Percentiles rank a stretch among this genome's conserved stretches.
Evolutionary conservation across 208 protist genomes (phyloP).

Genomic region (Crithidia brevicula): DNA sequence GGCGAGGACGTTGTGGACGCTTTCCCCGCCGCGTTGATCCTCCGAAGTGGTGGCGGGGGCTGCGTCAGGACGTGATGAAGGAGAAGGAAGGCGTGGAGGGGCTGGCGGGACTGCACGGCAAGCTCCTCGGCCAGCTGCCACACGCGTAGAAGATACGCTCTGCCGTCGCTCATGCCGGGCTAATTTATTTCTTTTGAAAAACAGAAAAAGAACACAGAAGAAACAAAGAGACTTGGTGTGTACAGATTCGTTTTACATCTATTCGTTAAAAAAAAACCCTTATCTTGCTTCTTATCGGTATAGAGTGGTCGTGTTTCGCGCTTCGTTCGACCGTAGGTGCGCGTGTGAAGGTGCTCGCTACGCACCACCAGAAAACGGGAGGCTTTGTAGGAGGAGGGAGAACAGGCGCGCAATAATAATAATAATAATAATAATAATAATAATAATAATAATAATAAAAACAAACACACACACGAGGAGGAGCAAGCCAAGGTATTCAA

Average conservation of each 20-base stretch:
- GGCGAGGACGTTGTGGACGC: background rate
- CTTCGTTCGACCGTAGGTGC: too few species aligned
- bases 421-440: constrained; percentile 26
- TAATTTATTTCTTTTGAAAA: too few species aligned
- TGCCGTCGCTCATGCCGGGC: constrained; percentile 15
- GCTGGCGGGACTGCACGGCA: constrained; percentile 37
- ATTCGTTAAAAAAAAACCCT: background rate
- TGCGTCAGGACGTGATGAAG: constrained; percentile 34
- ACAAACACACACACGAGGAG: too few species aligned
- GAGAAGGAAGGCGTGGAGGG: constrained; percentile 52
- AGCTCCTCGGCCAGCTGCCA: constrained; percentile 58
- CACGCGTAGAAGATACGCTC: constrained; percentile 19
- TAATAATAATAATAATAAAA: background rate
- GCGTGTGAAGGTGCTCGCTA: too few species aligned
- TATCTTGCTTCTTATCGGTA: background rate
- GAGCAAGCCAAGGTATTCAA: too few species aligned
- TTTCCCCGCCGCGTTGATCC: background rate
- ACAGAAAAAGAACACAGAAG: constrained; percentile 16
- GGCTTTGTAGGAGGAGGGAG: too few species aligned
- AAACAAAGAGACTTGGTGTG: too few species aligned
- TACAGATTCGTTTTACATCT: too few species aligned
- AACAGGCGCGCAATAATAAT: constrained; percentile 1
- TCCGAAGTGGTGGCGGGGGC: constrained; percentile 19
- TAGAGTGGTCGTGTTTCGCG: too few species aligned
- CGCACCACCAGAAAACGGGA: too few species aligned